Conservation (phyloP, 2,329 filamentous ascomycete species). For the Aspergillus unguis region DNA sequence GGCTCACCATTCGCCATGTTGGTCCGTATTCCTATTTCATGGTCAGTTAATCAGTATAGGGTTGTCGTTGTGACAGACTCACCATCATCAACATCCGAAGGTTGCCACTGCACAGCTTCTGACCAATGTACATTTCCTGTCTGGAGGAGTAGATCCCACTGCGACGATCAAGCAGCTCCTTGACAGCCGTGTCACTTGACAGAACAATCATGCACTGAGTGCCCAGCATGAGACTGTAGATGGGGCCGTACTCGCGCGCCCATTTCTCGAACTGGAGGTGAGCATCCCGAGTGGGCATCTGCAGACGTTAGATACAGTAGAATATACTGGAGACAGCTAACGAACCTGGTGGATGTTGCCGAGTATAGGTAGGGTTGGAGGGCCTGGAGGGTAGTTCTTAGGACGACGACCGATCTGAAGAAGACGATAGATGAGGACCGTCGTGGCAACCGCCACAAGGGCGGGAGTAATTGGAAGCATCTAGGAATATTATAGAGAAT, state of each 20-base stretch:
- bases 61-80: neutral
- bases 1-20: neutral
- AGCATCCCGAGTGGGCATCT: neutral
- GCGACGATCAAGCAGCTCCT: slow-evolving; percentile 52
- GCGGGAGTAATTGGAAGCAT: neutral
- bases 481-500: neutral
- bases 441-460: neutral
- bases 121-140: slow-evolving; percentile 46
- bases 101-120: slow-evolving; percentile 28
- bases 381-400: neutral
- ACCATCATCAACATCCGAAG: slow-evolving; percentile 33
- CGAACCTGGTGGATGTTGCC: slow-evolving; percentile 1
- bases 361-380: neutral
- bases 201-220: slow-evolving; percentile 49
- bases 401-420: neutral
- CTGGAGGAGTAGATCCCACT: slow-evolving; percentile 51
- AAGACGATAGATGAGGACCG: neutral
- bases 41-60: neutral
- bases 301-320: neutral
- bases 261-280: slow-evolving; percentile 29
- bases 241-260: slow-evolving; percentile 51
- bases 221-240: slow-evolving; percentile 53
- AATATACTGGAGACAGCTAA: neutral
- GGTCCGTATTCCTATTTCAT: neutral
- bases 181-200: slow-evolving; percentile 45